These are phyloP conservation scores for Populus hybrid DNA, from an alignment of 441 rosid genomes.

Conservation along the genomic window DNA sequence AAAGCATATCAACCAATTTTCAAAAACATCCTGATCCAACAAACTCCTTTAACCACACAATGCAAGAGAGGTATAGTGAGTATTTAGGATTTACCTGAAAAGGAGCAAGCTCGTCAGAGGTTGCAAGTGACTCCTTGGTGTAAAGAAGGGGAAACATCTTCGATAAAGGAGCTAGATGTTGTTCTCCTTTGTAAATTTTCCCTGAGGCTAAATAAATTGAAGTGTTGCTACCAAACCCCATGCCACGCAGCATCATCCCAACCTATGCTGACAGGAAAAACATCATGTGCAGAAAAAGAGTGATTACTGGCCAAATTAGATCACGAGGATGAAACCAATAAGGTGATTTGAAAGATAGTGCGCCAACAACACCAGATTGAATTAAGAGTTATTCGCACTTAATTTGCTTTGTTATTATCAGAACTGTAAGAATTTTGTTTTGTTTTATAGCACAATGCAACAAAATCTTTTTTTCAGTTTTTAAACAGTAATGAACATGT, in stretches of 20 bases:
- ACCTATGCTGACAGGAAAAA: slow-evolving; percentile 73
- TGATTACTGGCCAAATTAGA: slow-evolving; percentile 18
- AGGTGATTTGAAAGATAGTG: background rate
- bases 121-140: slow-evolving; percentile 86
- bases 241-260: slow-evolving; percentile 91
- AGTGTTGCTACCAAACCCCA: slow-evolving; percentile 88
- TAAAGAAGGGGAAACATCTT: slow-evolving; percentile 88
- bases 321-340: background rate
- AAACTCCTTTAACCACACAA: background rate
- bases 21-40: background rate
- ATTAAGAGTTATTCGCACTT: background rate
- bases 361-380: background rate
- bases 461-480: background rate
- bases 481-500: background rate
- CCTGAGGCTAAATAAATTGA: slow-evolving; percentile 90
- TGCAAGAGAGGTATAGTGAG: slow-evolving; percentile 1
- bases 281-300: slow-evolving; percentile 16
- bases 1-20: background rate
- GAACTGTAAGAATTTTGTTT: background rate
- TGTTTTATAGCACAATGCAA: background rate
- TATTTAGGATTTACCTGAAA: slow-evolving; percentile 50
- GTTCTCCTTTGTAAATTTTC: slow-evolving; percentile 62
- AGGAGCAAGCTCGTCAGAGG: slow-evolving; percentile 76
- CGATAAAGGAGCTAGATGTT: slow-evolving; percentile 58
- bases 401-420: background rate